Base-by-base conservation (phyloP, 805 yeast species). In the Cyberlindnera saturnus region DNA sequence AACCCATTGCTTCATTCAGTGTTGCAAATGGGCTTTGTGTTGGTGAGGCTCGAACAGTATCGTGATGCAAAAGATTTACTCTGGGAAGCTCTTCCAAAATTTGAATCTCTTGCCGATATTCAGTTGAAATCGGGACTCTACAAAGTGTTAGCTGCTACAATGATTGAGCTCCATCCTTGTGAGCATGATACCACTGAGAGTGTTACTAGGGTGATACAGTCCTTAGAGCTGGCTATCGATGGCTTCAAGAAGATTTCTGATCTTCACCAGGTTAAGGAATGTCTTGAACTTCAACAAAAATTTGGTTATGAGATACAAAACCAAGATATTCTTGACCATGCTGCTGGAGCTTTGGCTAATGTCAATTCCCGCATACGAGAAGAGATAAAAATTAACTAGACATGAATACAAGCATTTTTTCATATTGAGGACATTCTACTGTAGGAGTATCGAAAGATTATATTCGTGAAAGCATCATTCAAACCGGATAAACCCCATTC, bases 1-100 rank as follows among this genome's bases (percentile, higher is more conserved):
- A 57, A 73, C 0, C 56, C 74, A 8, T 58, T 70, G 1, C 65
- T 73, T 1, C 79, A 77, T 45, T 76, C 79, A 0, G 53, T 74
- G 3, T 44, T 77, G 6, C 57, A 70, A 3, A 58, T 84, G 23
- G 63, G 74, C 20, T 65, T 71, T 14, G 59, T 77, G 3, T 54
- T 82, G 16, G 60, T 70, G 34, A 60, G 61, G 10, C 52, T 73
- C 40, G 72, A 68, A 0, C 65, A 70, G 39, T 51, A 50, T 28
- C 59, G 67, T 3, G 82, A 83, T 50, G 70, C 74, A 1, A 60
- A 64, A 35, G 50, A 53, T 0, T 47, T 82, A 4, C 49, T 79
- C 1, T 51, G 57, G 28, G 61, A 65, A 6, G 55, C 66, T 0
- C 66, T 79, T 66, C 75, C 84, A 1, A 60, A 55, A 18, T 63